Conservation (phyloP, 768 basidiomycete species). For the Wakefieldia striispora region DNA sequence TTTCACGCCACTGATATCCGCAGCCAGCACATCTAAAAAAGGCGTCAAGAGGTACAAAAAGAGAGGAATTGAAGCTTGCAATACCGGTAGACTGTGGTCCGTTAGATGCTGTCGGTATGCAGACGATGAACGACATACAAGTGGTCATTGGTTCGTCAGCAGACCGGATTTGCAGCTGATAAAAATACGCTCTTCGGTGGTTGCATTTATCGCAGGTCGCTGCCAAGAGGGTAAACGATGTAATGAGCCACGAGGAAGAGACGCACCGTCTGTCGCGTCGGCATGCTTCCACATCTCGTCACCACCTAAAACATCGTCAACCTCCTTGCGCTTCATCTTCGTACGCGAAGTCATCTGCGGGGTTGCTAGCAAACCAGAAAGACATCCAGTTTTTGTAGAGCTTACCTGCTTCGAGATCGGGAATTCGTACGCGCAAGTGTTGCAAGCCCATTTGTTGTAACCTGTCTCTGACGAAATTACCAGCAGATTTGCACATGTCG, state of each 20-base stretch:
- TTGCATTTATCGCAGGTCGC: slow-evolving; percentile 79
- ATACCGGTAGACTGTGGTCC: slow-evolving; percentile 57
- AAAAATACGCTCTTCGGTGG: slow-evolving; percentile 82
- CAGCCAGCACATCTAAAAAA: slow-evolving; percentile 56
- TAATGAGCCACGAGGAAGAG: not conserved
- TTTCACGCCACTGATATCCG: slow-evolving; percentile 69
- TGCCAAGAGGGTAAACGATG: slow-evolving; percentile 20
- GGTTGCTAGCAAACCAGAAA: not conserved
- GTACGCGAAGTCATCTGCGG: slow-evolving; percentile 87
- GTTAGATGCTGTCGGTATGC: slow-evolving; percentile 3
- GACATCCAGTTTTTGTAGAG: no score
- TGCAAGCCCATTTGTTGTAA: slow-evolving; percentile 91
- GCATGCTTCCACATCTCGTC: slow-evolving; percentile 94
- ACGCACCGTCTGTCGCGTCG: slow-evolving; percentile 75
- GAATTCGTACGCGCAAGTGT: slow-evolving; percentile 94
- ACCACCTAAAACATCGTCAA: slow-evolving; percentile 95
- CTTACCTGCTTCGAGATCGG: slow-evolving; percentile 25
- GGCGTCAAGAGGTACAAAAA: not conserved
- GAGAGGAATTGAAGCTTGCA: not conserved
- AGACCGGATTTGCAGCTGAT: slow-evolving; percentile 93
- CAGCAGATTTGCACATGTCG: slow-evolving; percentile 88
- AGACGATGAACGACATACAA: slow-evolving; percentile 18
- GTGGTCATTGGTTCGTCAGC: slow-evolving; percentile 88
- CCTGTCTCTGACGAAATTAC: slow-evolving; percentile 75
- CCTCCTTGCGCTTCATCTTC: slow-evolving; percentile 80